Conservation (phyloP, 2,329 filamentous ascomycete species). For the Nakataea oryzae region DNA sequence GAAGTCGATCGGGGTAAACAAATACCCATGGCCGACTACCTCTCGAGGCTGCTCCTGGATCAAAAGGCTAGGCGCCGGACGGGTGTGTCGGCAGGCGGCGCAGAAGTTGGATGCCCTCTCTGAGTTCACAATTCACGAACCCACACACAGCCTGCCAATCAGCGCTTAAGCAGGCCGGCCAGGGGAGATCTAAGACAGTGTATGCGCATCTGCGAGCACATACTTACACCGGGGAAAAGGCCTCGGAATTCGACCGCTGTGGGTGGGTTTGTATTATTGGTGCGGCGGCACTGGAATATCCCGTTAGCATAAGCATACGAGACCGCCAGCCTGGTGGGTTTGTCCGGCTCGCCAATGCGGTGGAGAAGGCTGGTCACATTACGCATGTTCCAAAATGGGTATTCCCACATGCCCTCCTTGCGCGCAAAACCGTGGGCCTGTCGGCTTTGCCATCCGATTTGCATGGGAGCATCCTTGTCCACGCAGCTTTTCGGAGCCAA, state of each 20-base stretch:
- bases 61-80: too few relatives aligned
- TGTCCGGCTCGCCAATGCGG: background rate
- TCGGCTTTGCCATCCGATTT: background rate
- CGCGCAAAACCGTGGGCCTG: background rate
- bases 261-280: too few relatives aligned
- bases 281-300: background rate
- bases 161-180: background rate
- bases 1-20: background rate
- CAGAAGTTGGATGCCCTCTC: too few relatives aligned
- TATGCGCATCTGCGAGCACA: too few relatives aligned
- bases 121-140: too few relatives aligned
- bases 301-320: background rate
- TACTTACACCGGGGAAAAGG: too few relatives aligned
- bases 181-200: background rate
- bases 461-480: background rate
- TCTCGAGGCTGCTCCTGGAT: background rate
- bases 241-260: too few relatives aligned
- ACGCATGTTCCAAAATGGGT: background rate
- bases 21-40: too few relatives aligned
- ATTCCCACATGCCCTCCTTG: background rate
- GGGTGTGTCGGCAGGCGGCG: background rate
- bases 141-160: background rate
- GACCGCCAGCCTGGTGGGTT: background rate
- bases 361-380: background rate
- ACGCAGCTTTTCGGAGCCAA: background rate